These are phyloP conservation scores for Podospora sp. DNA, from an alignment of 495 filamentous ascomycete genomes.

Conservation along the genomic window DNA sequence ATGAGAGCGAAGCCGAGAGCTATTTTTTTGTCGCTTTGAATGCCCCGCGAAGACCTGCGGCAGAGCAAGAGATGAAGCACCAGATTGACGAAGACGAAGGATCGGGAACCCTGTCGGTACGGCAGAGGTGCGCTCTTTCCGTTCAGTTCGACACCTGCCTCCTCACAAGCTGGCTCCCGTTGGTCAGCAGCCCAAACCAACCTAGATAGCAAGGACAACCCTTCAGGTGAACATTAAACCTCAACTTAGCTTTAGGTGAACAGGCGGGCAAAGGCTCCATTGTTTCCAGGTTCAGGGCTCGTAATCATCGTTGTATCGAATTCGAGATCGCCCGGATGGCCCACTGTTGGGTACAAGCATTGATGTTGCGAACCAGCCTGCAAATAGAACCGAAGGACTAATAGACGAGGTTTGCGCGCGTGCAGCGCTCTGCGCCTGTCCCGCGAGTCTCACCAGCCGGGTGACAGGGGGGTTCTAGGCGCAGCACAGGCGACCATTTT, in stretches of 20 bases:
- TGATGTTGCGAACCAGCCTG: background rate
- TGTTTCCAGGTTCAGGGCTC: background rate
- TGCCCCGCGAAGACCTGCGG: background rate
- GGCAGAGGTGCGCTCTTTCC: constrained; percentile 17
- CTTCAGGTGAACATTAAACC: no score
- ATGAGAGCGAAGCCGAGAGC: background rate
- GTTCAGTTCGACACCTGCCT: constrained; percentile 29
- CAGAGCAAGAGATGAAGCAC: constrained; percentile 19
- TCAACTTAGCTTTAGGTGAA: no score
- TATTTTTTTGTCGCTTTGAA: constrained; percentile 1
- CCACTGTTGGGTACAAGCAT: background rate
- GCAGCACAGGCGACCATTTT: constrained; percentile 30
- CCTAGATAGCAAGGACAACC: background rate
- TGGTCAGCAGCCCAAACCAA: background rate
- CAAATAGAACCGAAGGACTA: constrained; percentile 14
- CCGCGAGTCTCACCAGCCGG: constrained; percentile 14
- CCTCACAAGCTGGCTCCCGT: background rate
- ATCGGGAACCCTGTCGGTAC: constrained; percentile 27
- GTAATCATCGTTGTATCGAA: background rate
- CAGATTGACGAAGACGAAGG: constrained; percentile 28
- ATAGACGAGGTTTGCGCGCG: constrained; percentile 23
- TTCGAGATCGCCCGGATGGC: background rate
- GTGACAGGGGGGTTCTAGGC: constrained; percentile 19
- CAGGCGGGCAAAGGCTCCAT: background rate
- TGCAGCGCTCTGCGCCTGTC: constrained; percentile 23